Evolutionary conservation across 2,329 filamentous ascomycete species (phyloP), one percentile per base, ranked within the genome.

Genomic region (Ophiostoma quercus): DNA sequence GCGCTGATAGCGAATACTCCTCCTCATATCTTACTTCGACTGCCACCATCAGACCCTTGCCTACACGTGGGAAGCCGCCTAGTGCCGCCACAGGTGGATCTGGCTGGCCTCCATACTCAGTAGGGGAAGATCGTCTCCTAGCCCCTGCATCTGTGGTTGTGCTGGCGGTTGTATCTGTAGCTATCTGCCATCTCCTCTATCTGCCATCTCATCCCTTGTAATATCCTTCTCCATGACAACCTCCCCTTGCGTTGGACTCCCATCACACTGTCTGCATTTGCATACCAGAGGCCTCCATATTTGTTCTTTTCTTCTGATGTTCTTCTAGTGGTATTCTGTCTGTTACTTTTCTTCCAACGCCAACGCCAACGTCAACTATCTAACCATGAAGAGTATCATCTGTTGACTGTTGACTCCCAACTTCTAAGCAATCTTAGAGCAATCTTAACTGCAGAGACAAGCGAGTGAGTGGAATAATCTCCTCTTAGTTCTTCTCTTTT

Each of bases 31-130:
- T 29, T 29, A 29, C 25, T 29, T 29, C 8, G 34, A 34, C 34
- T 34, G 8, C 34, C 54, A 32, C 22, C 12, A 60, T 25, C 54
- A 32, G 34, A 32, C 62, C 62, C 62, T 65, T 65, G 62, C 62
- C 19, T 22, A 39, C 62, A 65, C 62, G 62, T 65, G 62, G 62
- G 34, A 65, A 32, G 16, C 8, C 57, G n/a, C 32, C 25, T 62
- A 62, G 57, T 57, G 51, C 22, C 57, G 57, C 32, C 57, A 16
- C 57, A 62, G 14, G 60, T 63, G 60, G 29, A 34, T 63, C 54
- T 51, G 47, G 25, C 39, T 41, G n/a, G 54, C 25, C 22, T 22
- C n/a, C 19, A 29, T 54, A 5, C 11, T 1, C 19, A 16, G 8
- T 22, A n/a, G 51, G 43, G 14, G 47, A 51, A n/a, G 60, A 63